These are phyloP conservation scores for Globisporangium solare DNA, from an alignment of 352 stramenopile genomes.

Conservation along the genomic window DNA sequence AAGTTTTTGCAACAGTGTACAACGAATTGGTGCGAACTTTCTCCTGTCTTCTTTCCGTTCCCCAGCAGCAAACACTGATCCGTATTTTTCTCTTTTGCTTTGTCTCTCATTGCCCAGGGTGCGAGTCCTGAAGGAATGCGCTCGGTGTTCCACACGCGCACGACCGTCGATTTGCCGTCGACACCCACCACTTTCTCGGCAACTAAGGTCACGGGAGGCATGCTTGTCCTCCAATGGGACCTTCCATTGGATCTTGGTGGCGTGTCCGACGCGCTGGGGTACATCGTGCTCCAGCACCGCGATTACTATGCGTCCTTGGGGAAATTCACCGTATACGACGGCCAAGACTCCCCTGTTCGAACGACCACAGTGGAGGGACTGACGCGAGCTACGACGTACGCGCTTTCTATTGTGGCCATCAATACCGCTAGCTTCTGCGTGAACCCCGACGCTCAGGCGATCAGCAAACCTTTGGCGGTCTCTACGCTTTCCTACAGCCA, in stretches of 20 bases:
- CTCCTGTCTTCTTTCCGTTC: not conserved
- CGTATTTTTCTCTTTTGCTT: not conserved
- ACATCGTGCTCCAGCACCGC: slow-evolving; percentile 45
- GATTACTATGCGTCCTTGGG: slow-evolving; percentile 9
- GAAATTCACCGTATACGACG: slow-evolving; percentile 51
- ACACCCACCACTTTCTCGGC: slow-evolving; percentile 31
- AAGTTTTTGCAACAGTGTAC: slow-evolving; percentile 33
- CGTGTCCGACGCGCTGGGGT: slow-evolving; percentile 30
- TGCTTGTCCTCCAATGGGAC: slow-evolving; percentile 52
- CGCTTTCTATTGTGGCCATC: slow-evolving; percentile 42
- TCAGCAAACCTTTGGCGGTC: slow-evolving; percentile 25
- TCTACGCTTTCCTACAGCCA: slow-evolving; percentile 28
- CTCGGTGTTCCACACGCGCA: slow-evolving; percentile 19
- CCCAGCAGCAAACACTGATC: not conserved
- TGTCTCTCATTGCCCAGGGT: slow-evolving; percentile 18
- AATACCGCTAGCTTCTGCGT: slow-evolving; percentile 48
- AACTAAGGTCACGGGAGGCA: slow-evolving; percentile 36
- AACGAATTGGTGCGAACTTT: slow-evolving; percentile 29
- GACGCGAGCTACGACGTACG: slow-evolving; percentile 24
- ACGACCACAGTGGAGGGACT: slow-evolving; percentile 26
- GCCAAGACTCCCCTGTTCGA: slow-evolving; percentile 29
- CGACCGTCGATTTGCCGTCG: slow-evolving; percentile 33
- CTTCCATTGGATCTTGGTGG: slow-evolving; percentile 45
- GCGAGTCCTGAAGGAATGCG: slow-evolving; percentile 20
- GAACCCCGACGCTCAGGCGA: slow-evolving; percentile 17